These are phyloP conservation scores for Catharanthus roseus DNA, from an alignment of 257 asterid genomes.

Conservation along the genomic window DNA sequence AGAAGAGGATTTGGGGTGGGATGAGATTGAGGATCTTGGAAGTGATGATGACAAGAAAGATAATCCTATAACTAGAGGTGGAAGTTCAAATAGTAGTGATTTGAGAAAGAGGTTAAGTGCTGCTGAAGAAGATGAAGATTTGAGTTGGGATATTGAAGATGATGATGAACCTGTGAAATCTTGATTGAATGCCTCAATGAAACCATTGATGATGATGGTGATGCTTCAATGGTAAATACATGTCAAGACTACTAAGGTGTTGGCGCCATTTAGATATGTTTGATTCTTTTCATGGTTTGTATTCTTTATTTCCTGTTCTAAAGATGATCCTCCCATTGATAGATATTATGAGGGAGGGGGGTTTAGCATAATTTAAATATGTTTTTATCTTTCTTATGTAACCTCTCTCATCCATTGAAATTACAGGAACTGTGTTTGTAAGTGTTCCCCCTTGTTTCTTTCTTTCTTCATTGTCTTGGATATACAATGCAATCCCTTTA, in stretches of 20 bases:
- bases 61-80: slow-evolving; percentile 19
- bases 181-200: slow-evolving; percentile 9
- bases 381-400: neutral
- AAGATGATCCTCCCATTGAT: too few relatives aligned
- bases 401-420: slow-evolving; percentile 9
- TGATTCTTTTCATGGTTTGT: slow-evolving; percentile 15
- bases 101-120: slow-evolving; percentile 44
- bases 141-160: slow-evolving; percentile 85
- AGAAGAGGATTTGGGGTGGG: slow-evolving; percentile 83
- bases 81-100: slow-evolving; percentile 34
- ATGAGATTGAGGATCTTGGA: slow-evolving; percentile 70
- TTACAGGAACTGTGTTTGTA: slow-evolving; percentile 14
- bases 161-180: slow-evolving; percentile 44
- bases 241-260: neutral
- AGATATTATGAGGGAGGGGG: too few relatives aligned
- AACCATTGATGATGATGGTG: neutral
- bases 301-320: neutral
- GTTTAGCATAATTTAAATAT: too few relatives aligned
- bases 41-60: slow-evolving; percentile 58
- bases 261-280: slow-evolving; percentile 7
- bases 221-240: slow-evolving; percentile 7
- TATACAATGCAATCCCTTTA: neutral
- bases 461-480: too few relatives aligned
- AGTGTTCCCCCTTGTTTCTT: too few relatives aligned
- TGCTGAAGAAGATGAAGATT: slow-evolving; percentile 65